Base-by-base conservation (phyloP, 2,329 filamentous ascomycete genomes). In the Diaporthe humulicola region DNA sequence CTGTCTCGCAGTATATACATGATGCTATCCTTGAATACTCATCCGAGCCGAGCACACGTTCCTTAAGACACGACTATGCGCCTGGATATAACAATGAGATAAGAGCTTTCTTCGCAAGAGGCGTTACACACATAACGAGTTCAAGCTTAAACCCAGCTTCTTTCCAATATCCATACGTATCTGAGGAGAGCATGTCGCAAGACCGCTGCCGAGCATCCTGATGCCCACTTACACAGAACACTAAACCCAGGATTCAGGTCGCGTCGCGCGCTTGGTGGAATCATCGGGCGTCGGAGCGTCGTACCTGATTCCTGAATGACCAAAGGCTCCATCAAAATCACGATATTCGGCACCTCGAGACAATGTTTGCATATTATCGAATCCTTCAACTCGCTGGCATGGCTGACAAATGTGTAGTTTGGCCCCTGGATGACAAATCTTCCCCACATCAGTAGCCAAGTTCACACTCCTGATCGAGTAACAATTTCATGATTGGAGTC, bases 371-470 rank as follows among this genome's bases (percentile, higher is more conserved):
- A 25, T 38, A 33, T 25, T 3, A 7, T 36, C 36, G 61, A 52
- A 52, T 52, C 30, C 61, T 52, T 67, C 61, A 19, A 67, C 28
- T 36, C 14, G 61, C 30, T 67, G 25, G 40, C 60, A 19, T 52
- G 61, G 61, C 61, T 67, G 61, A 67, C 61, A 67, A 67, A 67
- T 50, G 61, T 66, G 40, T 67, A 50, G 22, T 12, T 28, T 22
- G 19, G 28, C 42, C 22, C 30, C 42, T n/a, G 30, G 61, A 67
- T 67, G 61, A 67, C 61, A 67, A 67, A 67, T 67, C 42, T 67
- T 2, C 45, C 61, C 61, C 28, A n/a, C 42, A 12, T n/a, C 45
- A 67, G 19, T 36, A 50, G 19, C 42, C 28, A 50, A 50, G 42
- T 38, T 38, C 61, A 50, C 15, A 50, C 15, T 48, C 42, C 30